A percentile compares a stretch with the other conserved stretches of the same genome.
Conservation (phyloP, 306 rosid genomes). For the Vigna angularis region DNA sequence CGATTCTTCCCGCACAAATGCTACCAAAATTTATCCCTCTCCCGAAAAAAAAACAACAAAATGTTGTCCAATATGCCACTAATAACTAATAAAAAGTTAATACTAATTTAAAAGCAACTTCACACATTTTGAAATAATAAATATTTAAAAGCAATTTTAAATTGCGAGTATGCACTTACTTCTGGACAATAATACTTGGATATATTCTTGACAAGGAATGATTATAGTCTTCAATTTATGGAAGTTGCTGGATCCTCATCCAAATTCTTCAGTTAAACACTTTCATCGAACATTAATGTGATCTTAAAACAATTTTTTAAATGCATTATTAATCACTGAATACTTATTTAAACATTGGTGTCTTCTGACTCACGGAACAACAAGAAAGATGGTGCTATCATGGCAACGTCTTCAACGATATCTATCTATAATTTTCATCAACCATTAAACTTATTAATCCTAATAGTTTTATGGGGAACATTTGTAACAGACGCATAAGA, state of each 20-base stretch:
- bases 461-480: not conserved
- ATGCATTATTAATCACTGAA: not conserved
- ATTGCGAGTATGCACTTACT: slow-evolving; percentile 2
- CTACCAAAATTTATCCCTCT: too few relatives aligned
- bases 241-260: slow-evolving; percentile 24
- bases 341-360: not conserved
- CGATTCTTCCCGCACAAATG: too few relatives aligned
- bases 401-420: not conserved
- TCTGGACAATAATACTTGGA: not conserved
- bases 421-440: too few relatives aligned
- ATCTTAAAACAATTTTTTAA: not conserved
- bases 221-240: slow-evolving; percentile 1
- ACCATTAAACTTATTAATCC: not conserved
- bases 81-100: too few relatives aligned
- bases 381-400: not conserved
- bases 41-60: too few relatives aligned
- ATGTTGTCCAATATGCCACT: too few relatives aligned
- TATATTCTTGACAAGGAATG: not conserved
- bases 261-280: not conserved
- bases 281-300: slow-evolving; percentile 1
- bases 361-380: slow-evolving; percentile 1
- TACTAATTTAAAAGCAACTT: not conserved
- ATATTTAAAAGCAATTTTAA: not conserved
- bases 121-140: too few relatives aligned
- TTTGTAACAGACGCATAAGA: slow-evolving; percentile 45